Conservation (phyloP, 2,329 filamentous ascomycete genomes). For the Microdochium nivale region DNA sequence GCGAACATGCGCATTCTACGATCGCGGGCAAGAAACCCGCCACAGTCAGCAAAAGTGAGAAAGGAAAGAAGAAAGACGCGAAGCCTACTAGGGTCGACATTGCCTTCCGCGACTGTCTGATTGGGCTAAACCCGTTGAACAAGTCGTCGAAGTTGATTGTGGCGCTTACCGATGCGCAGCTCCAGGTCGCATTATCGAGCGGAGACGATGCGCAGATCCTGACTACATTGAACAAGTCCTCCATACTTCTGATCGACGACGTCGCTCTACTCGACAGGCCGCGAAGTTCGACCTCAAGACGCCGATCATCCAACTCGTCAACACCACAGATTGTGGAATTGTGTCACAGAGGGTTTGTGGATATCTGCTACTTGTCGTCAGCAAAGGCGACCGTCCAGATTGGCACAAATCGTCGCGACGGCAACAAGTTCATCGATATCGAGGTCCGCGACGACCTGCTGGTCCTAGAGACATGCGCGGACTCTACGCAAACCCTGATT, state of each 20-base stretch:
- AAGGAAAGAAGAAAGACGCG: constrained; percentile 17
- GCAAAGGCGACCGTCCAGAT: constrained; percentile 62
- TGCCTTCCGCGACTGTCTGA: constrained; percentile 68
- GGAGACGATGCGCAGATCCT: constrained; percentile 54
- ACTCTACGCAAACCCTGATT: constrained; percentile 91
- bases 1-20: constrained; percentile 50
- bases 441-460: constrained; percentile 80
- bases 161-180: constrained; percentile 67
- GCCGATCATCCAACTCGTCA: constrained; percentile 25
- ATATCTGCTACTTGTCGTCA: constrained; percentile 79
- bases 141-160: constrained; percentile 68
- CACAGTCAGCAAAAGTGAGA: constrained; percentile 4
- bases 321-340: constrained; percentile 47
- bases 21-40: constrained; percentile 24
- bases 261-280: constrained; percentile 33
- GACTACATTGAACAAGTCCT: constrained; percentile 69
- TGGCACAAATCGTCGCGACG: constrained; percentile 42
- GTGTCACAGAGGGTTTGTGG: constrained; percentile 67
- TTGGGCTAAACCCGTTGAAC: constrained; percentile 77
- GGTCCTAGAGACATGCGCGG: constrained; percentile 89
- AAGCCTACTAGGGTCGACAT: constrained; percentile 64
- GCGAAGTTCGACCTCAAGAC: constrained; percentile 27
- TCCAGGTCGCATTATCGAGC: constrained; percentile 60
- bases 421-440: constrained; percentile 62
- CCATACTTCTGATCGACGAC: constrained; percentile 77